phyloP scores from a whole-genome alignment of 2,329 filamentous ascomycete genomes.

The Diaporthe vexans region DNA sequence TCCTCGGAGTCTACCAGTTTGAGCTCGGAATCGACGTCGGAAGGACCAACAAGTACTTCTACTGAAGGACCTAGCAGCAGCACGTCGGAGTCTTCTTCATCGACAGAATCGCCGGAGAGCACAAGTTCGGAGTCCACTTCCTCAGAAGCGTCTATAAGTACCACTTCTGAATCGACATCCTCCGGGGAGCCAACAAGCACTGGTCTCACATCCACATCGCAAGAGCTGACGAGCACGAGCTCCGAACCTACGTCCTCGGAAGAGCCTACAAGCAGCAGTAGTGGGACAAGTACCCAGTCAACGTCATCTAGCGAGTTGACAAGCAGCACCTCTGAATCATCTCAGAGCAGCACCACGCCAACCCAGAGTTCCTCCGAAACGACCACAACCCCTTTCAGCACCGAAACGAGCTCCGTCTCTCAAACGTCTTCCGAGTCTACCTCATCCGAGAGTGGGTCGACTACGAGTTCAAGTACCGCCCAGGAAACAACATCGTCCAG shows the following conservation, averaged over 20 bases:
- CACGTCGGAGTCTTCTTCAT: background rate
- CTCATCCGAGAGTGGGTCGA: background rate
- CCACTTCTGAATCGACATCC: background rate
- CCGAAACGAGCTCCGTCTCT: background rate
- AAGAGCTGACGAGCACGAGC: background rate
- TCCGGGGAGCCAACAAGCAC: background rate
- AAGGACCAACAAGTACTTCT: background rate
- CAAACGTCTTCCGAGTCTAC: background rate
- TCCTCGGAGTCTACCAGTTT: background rate
- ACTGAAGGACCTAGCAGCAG: background rate
- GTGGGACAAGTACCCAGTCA: background rate
- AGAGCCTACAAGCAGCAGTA: background rate
- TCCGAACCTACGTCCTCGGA: background rate
- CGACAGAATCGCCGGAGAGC: background rate
- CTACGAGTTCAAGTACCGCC: background rate
- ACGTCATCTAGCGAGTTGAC: background rate
- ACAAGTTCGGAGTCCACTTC: background rate
- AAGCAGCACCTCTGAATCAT: background rate
- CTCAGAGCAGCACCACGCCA: background rate
- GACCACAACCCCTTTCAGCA: background rate
- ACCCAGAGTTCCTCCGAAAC: background rate
- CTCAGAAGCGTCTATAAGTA: too few species aligned
- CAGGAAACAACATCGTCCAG: background rate
- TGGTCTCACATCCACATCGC: background rate
- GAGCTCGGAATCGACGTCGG: background rate